Evolutionary conservation across 768 basidiomycete species (phyloP), one percentile per base, ranked within the genome.

Genomic region (Leucocoprinus leucothites): DNA sequence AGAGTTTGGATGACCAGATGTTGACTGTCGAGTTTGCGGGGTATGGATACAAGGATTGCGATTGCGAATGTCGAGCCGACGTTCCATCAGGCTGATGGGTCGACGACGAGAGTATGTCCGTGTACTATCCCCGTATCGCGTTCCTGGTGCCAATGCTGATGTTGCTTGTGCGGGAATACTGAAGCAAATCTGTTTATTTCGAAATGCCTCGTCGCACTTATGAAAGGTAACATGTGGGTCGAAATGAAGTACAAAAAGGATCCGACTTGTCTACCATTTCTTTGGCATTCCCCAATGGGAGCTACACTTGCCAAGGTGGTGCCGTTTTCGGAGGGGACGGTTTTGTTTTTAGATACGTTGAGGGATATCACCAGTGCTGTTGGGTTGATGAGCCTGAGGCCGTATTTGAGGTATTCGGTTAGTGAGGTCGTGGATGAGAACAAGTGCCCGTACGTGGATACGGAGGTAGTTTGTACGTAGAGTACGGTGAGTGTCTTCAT

Each of bases 181-280:
- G 96, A 59, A 96, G 96, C 38, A 98, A 96, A 0, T 11, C 78
- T 98, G 43, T 98, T 95, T 8, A 98, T 99, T 64, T 98, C 96
- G 44, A 98, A 98, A 67, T 89, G 95, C 1, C 85, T 99, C 21
- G 96, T 98, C n/a, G 87, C 86, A 46, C 87, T 99, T 63, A 99
- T 99, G 97, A 85, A 92, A 63, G 97, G 97, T 44, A 92, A 96
- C 64, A 91, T 99, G 80, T 99, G 97, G 97, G 97, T 99, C 19
- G 92, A 97, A 72, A 87, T 58, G 94, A 96, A 68, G 91, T 96
- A 57, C 81, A 88, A 44, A 89, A 91, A 62, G 97, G 97, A 25
- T 91, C 86, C 74, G 87, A 86, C n/a, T 96, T 90, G 82, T 98
- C 98, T 78, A 95, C 94, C 22, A 93, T 95, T 73, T 87, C 86